A percentile compares a stretch with the other conserved stretches of the same genome.
Evolutionary conservation across 192 early-diverging fungal species (phyloP).

Genomic region (Umbelopsis sp.): DNA sequence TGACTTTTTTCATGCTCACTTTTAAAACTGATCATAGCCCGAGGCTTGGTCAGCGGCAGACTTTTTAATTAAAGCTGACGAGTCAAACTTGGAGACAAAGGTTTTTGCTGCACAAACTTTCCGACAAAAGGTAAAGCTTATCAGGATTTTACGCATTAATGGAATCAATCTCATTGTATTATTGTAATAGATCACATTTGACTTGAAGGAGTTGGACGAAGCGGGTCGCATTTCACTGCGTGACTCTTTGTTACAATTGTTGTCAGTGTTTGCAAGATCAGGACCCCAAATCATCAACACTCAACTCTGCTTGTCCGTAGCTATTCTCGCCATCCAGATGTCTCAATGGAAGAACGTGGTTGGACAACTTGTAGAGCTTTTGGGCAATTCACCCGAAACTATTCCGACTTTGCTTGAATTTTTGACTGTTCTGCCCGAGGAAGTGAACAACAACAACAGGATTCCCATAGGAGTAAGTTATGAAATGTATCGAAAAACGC

Average conservation of each 20-base stretch:
- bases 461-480: conserved; percentile 62
- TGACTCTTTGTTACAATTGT: conserved; percentile 76
- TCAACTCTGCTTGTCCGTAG: conserved; percentile 84
- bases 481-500: conserved; percentile 26
- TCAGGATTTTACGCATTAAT: not conserved
- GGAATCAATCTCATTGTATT: not conserved
- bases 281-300: conserved; percentile 70
- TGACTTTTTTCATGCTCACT: not conserved
- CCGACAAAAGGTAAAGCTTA: conserved; percentile 74
- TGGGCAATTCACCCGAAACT: conserved; percentile 63
- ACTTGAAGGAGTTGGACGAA: conserved; percentile 75
- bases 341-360: conserved; percentile 83
- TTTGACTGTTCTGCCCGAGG: conserved; percentile 86
- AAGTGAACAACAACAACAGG: conserved; percentile 68
- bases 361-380: conserved; percentile 68
- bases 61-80: conserved; percentile 63
- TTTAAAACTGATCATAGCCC: conserved; percentile 48
- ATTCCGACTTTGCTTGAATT: conserved; percentile 78
- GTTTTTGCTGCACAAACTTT: conserved; percentile 95
- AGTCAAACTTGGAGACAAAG: conserved; percentile 58
- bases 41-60: conserved; percentile 88
- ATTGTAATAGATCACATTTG: conserved; percentile 69
- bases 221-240: conserved; percentile 65
- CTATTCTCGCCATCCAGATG: conserved; percentile 82
- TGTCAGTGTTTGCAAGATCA: conserved; percentile 54